Conservation (phyloP, 2,329 filamentous ascomycete genomes). For the Xylaria sp. region DNA sequence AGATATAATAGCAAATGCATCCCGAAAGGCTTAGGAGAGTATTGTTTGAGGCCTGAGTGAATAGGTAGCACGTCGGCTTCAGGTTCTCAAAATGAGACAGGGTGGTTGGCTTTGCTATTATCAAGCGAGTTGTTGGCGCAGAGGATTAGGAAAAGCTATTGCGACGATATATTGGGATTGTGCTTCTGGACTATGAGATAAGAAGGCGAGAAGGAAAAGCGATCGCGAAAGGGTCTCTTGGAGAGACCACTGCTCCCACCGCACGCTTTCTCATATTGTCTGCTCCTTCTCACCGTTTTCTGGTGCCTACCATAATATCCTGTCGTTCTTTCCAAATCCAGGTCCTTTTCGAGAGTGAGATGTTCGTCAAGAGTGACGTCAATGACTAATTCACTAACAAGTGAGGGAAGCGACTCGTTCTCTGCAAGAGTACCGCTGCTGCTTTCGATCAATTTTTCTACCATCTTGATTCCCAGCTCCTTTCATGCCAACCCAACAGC, state of each 20-base stretch:
- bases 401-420: background rate
- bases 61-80: background rate
- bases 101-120: background rate
- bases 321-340: background rate
- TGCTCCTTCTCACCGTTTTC: background rate
- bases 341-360: background rate
- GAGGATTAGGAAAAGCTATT: background rate
- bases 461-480: background rate
- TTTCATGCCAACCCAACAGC: background rate
- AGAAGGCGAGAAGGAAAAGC: background rate
- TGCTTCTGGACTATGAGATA: background rate
- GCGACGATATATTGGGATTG: background rate
- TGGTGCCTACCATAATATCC: background rate
- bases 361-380: constrained; percentile 1
- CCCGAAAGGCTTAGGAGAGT: background rate
- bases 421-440: background rate
- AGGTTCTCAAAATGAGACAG: background rate
- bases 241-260: background rate
- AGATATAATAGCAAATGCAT: constrained; percentile 20
- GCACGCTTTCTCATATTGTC: background rate
- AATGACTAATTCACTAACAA: background rate
- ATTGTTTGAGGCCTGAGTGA: background rate
- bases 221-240: background rate
- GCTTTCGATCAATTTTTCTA: background rate
- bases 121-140: background rate